Base-by-base conservation (phyloP, 2,329 filamentous ascomycete species). In the Phialophora verrucosa region DNA sequence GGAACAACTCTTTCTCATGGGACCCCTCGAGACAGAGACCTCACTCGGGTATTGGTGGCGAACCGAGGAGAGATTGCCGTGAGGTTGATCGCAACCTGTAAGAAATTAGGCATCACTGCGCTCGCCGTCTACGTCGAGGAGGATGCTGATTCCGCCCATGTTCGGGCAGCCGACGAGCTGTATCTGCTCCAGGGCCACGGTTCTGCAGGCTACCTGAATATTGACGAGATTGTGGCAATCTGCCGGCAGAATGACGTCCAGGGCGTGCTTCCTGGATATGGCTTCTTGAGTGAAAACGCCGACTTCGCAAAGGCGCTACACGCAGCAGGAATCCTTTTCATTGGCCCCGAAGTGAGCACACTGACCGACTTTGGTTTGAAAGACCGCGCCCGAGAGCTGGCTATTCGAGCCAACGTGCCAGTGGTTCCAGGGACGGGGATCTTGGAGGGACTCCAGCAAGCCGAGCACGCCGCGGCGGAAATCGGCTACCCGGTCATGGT, bases 401-500 rank as follows among this genome's bases (percentile, higher is more conserved):
- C 54, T 17, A 35, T 57, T n/a, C 12, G 17, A 32, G 54, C 54
- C 25, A 57, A 57, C 23, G 54, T 57, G 31, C 31, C 31, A 5
- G 54, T 57, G 35, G 82, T 86, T 0, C 84, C 84, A 0, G 84
- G 84, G 2, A 83, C 82, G 67, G 82, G 81, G 0, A 74, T 85
- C 0, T 78, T 85, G 3, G 75, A 76, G 20, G 78, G 73, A 63
- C 80, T 80, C 62, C 78, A 83, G 12, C 80, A 82, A 59, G 83
- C 82, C 35, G 75, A 80, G 0, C 71, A 73, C 31, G 77, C 79
- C 44, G 78, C 81, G 1, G 76, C 80, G 47, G 72, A 72, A 14
- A 75, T 85, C 32, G 81, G 83, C 0, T 85, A 79, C 68, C 84
- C 84, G 0, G 23, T 53, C 50, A 53, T 93, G 73, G 82, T 92